Evolutionary conservation across 208 protist genomes (phyloP).

Genomic region (Crithidia fasciculata): DNA sequence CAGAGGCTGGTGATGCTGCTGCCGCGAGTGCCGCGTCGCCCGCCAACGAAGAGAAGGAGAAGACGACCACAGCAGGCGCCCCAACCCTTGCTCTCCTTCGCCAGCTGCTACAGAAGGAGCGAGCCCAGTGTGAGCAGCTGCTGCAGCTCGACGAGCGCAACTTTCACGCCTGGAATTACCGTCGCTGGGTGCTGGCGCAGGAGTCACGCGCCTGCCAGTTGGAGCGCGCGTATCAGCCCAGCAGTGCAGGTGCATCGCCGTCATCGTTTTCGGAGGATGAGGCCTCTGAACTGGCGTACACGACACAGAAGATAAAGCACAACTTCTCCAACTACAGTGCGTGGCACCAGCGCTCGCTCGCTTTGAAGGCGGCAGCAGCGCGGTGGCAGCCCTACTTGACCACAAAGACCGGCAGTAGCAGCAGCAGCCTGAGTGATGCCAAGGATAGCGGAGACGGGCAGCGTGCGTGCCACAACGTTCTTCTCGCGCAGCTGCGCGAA

Average conservation of each 20-base stretch:
- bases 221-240: neutral
- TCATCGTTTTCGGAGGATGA: constrained; percentile 51
- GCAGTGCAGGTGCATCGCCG: neutral
- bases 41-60: too few species aligned
- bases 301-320: constrained; percentile 78
- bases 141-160: constrained; percentile 89
- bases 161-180: constrained; percentile 92
- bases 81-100: constrained; percentile 22
- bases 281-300: constrained; percentile 81
- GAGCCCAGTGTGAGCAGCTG: constrained; percentile 69
- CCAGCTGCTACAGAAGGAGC: constrained; percentile 60
- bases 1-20: too few species aligned
- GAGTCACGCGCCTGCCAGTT: constrained; percentile 32
- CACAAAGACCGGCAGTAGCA: too few species aligned
- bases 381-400: constrained; percentile 13
- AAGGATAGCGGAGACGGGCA: neutral
- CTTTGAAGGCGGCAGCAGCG: constrained; percentile 43
- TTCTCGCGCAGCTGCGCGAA: constrained; percentile 39
- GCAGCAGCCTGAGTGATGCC: too few species aligned
- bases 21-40: too few species aligned
- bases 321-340: constrained; percentile 99
- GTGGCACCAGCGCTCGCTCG: constrained; percentile 94
- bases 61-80: neutral
- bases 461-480: neutral
- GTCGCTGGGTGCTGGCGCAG: constrained; percentile 59